Evolutionary conservation across 306 rosid species (phyloP).

Genomic region (Vachellia pachyceras): DNA sequence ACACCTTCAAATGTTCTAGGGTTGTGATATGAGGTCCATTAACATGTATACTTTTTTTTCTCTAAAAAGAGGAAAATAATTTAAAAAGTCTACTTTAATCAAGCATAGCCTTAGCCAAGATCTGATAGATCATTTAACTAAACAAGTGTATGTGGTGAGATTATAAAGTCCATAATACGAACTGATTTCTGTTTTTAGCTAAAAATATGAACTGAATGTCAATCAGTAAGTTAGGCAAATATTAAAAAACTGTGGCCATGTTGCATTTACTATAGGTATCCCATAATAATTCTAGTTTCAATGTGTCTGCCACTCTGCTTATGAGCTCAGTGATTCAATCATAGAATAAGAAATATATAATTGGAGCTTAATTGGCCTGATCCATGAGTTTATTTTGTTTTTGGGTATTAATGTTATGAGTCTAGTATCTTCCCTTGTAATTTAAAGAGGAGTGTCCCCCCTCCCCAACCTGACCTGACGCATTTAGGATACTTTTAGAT

Average conservation of each 20-base stretch:
- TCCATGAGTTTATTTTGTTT: not conserved
- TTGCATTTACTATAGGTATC: not conserved
- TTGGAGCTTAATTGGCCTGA: not conserved
- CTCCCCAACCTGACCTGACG: not conserved
- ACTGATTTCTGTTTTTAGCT: not conserved
- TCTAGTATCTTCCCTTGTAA: not conserved
- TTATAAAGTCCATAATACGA: not conserved
- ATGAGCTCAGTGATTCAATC: not conserved
- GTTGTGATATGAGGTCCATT: not conserved
- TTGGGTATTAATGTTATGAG: not conserved
- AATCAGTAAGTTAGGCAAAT: constrained; percentile 3
- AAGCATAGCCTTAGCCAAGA: not conserved
- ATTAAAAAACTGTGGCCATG: not conserved
- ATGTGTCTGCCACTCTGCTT: not conserved
- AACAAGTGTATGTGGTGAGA: constrained; percentile 16
- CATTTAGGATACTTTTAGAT: not conserved
- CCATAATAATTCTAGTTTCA: not conserved
- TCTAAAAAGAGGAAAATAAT: not conserved
- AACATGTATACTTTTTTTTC: not conserved
- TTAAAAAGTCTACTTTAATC: not conserved
- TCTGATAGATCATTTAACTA: not conserved
- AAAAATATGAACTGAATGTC: constrained; percentile 14
- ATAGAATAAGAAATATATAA: not conserved
- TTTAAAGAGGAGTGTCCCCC: not conserved
- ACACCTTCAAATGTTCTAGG: not conserved